These are phyloP conservation scores for Pythium guiyangense DNA, from an alignment of 352 stramenopile species.

Conservation along the genomic window DNA sequence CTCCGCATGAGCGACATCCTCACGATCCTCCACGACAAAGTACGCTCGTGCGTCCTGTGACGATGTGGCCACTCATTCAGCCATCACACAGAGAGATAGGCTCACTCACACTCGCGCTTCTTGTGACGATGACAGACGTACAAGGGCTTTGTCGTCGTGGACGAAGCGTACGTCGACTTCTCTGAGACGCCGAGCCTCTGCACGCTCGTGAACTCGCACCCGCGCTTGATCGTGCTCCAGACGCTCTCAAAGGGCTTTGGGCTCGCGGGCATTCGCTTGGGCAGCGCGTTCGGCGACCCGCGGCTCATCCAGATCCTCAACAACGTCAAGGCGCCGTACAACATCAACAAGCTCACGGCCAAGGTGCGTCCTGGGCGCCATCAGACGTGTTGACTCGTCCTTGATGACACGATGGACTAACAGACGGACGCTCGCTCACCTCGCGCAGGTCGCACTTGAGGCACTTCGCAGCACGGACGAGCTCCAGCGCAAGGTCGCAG, in stretches of 20 bases:
- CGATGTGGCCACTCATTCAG: no score
- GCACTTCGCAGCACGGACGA: slow-evolving; percentile 54
- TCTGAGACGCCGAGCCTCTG: slow-evolving; percentile 65
- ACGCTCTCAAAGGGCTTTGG: slow-evolving; percentile 98
- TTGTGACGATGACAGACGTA: slow-evolving; percentile 42
- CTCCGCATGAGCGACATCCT: slow-evolving; percentile 90
- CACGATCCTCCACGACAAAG: slow-evolving; percentile 78
- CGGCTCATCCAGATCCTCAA: slow-evolving; percentile 97
- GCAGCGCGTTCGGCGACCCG: slow-evolving; percentile 88
- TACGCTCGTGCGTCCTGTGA: slow-evolving; percentile 13
- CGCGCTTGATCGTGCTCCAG: slow-evolving; percentile 95
- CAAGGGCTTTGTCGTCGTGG: slow-evolving; percentile 95
- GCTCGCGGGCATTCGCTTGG: slow-evolving; percentile 93
- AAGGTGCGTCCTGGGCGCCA: slow-evolving; percentile 18
- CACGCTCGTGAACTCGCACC: slow-evolving; percentile 90
- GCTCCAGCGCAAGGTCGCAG: slow-evolving; percentile 52
- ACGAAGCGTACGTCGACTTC: slow-evolving; percentile 99
- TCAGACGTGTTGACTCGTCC: background rate
- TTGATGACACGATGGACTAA: background rate
- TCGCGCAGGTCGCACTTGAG: slow-evolving; percentile 44
- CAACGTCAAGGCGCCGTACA: slow-evolving; percentile 99
- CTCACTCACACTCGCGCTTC: no score
- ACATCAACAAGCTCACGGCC: slow-evolving; percentile 96
- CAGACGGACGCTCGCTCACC: background rate
- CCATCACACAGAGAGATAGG: background rate